A percentile compares a stretch with the other conserved stretches of the same genome.
Conservation (phyloP, 78 protist species). For the Guillardia theta region DNA sequence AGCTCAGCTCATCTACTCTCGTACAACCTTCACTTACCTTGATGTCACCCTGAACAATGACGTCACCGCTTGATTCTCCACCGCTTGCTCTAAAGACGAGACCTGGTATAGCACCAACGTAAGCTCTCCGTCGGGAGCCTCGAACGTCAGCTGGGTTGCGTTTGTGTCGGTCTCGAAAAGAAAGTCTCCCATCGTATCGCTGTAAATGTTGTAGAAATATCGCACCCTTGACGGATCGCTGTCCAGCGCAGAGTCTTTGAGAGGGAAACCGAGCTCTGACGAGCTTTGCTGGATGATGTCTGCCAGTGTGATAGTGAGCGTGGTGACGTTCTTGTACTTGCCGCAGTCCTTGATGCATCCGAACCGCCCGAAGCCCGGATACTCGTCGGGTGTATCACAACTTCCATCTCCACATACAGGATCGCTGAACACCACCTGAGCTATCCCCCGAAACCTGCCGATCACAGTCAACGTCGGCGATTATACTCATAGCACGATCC, state of each 20-base stretch:
- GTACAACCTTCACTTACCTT: no score
- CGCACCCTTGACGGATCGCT: no score
- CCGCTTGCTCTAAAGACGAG: no score
- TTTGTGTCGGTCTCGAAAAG: not conserved
- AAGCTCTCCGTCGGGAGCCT: not conserved
- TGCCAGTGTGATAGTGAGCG: not conserved
- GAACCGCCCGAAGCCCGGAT: not conserved
- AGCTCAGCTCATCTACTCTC: no score
- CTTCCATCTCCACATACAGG: not conserved
- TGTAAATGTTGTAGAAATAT: not conserved
- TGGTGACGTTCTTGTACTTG: not conserved
- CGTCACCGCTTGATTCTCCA: no score
- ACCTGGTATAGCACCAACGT: not conserved
- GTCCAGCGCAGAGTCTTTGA: no score
- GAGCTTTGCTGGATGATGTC: no score
- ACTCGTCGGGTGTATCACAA: not conserved
- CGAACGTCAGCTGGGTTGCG: not conserved
- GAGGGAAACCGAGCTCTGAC: no score
- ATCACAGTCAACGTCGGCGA: no score
- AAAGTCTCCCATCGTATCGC: not conserved
- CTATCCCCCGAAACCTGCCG: no score
- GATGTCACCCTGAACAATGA: no score
- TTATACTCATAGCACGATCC: no score
- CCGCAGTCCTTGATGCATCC: not conserved
- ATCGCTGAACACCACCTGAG: not conserved